phyloP scores from a whole-genome alignment of 768 basidiomycete genomes.

The Fomitopsis serialis region DNA sequence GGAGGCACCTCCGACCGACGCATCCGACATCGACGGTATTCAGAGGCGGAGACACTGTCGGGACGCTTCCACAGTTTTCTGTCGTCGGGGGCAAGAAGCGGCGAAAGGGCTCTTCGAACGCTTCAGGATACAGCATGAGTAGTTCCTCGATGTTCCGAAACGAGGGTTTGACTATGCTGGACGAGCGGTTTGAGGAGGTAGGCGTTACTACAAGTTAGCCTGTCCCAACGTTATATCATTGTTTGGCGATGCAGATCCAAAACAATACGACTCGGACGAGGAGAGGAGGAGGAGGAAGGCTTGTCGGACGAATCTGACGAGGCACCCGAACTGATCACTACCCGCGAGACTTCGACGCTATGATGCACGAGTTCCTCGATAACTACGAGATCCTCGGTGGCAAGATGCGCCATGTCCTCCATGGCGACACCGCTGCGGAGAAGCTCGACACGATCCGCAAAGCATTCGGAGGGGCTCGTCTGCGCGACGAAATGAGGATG shows the following conservation, averaged over 20 bases:
- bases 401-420: constrained; percentile 73
- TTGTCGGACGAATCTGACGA: constrained; percentile 46
- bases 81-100: constrained; percentile 76
- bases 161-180: constrained; percentile 80
- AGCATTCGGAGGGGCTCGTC: constrained; percentile 67
- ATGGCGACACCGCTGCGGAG: constrained; percentile 65
- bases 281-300: constrained; percentile 37
- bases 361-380: constrained; percentile 91
- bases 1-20: constrained; percentile 17
- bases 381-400: constrained; percentile 89
- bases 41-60: constrained; percentile 80
- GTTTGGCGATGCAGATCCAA: constrained; percentile 51
- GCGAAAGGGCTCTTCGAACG: constrained; percentile 72
- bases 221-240: neutral
- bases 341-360: constrained; percentile 85
- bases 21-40: constrained; percentile 43
- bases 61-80: constrained; percentile 67
- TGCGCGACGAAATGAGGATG: constrained; percentile 43
- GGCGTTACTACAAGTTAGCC: constrained; percentile 12
- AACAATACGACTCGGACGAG: constrained; percentile 67
- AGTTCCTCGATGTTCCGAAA: constrained; percentile 95
- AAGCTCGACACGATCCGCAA: constrained; percentile 79
- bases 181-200: constrained; percentile 93
- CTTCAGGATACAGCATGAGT: constrained; percentile 95
- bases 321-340: constrained; percentile 70